phyloP scores from a whole-genome alignment of 768 basidiomycete species.

The Ramaria rubella region DNA sequence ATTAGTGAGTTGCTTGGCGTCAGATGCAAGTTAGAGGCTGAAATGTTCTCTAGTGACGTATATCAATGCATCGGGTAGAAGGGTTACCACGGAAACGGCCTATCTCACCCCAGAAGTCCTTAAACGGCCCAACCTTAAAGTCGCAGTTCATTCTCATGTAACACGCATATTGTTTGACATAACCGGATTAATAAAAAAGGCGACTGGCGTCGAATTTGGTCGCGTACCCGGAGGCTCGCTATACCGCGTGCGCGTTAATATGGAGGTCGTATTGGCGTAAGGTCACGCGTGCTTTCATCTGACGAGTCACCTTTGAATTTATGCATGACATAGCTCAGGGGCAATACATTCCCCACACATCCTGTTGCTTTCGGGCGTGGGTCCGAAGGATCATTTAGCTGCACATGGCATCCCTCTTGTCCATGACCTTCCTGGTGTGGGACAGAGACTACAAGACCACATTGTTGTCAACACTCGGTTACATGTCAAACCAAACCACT shows the following conservation, averaged over 20 bases:
- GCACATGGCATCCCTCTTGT: conserved; percentile 15
- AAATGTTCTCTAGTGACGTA: neutral
- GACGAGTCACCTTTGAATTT: neutral
- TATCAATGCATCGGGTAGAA: conserved; percentile 34
- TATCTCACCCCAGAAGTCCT: conserved; percentile 64
- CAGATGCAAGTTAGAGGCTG: neutral
- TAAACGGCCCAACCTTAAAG: conserved; percentile 55
- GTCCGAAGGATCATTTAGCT: conserved; percentile 14
- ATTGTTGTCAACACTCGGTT: neutral
- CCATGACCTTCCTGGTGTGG: conserved; percentile 20
- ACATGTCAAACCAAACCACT: neutral
- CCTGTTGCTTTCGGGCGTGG: conserved; percentile 50
- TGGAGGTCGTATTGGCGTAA: conserved; percentile 59
- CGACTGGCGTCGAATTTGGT: conserved; percentile 57
- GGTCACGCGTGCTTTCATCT: conserved; percentile 13
- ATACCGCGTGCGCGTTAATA: conserved; percentile 43
- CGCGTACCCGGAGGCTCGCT: conserved; percentile 29
- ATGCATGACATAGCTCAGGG: conserved; percentile 38
- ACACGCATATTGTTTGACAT: conserved; percentile 49
- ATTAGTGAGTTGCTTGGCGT: neutral
- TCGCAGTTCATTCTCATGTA: conserved; percentile 49
- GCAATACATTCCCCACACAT: conserved; percentile 62
- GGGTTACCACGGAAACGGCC: conserved; percentile 58
- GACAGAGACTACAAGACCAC: conserved; percentile 20
- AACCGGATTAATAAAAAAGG: conserved; percentile 30